Conservation (phyloP, 257 asterid species). For the Vinca minor region DNA sequence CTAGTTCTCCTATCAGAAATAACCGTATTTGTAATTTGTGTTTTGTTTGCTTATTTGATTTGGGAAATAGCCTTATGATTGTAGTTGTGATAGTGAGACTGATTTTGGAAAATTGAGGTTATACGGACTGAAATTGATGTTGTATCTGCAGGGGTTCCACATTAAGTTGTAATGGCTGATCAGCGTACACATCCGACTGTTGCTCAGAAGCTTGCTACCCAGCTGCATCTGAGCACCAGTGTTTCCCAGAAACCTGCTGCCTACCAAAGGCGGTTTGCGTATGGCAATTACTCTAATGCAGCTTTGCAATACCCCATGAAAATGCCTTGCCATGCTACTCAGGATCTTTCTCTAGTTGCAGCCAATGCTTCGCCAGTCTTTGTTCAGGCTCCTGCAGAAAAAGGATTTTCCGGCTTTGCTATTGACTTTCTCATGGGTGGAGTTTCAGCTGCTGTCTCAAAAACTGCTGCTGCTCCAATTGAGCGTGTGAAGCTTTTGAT, state of each 20-base stretch:
- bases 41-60: no score
- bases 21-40: no score
- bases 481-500: slow-evolving; percentile 93
- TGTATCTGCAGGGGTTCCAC: slow-evolving; percentile 12
- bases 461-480: slow-evolving; percentile 89
- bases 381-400: slow-evolving; percentile 83
- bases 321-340: slow-evolving; percentile 31
- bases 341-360: slow-evolving; percentile 50
- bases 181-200: slow-evolving; percentile 47
- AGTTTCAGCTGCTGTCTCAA: slow-evolving; percentile 91
- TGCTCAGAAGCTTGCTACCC: slow-evolving; percentile 64
- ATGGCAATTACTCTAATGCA: slow-evolving; percentile 53
- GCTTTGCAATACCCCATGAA: slow-evolving; percentile 45
- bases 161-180: slow-evolving; percentile 43
- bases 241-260: slow-evolving; percentile 40
- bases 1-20: no score
- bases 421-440: slow-evolving; percentile 93
- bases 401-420: slow-evolving; percentile 62
- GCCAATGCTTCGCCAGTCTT: slow-evolving; percentile 80
- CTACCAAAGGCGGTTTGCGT: slow-evolving; percentile 47
- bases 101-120: no score
- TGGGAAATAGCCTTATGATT: no score
- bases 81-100: no score
- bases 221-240: slow-evolving; percentile 60
- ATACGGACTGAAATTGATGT: neutral